Conservation (phyloP, 2,329 filamentous ascomycete species). For the Penicillium crustosum region DNA sequence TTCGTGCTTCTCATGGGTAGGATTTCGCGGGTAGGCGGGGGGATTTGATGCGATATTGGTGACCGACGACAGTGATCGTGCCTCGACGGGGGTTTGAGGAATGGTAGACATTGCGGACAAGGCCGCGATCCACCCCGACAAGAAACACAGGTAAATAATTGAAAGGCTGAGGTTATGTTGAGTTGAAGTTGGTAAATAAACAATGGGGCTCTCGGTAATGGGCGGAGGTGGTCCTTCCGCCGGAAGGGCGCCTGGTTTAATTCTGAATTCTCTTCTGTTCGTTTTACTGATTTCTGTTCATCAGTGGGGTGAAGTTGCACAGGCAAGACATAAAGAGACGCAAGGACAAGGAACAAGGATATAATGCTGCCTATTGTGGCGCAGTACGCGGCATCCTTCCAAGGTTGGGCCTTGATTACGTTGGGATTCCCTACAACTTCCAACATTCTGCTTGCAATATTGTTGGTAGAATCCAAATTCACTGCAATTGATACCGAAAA, state of each 20-base stretch:
- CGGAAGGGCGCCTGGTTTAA: neutral
- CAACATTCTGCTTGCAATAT: neutral
- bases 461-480: neutral
- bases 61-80: conserved; percentile 76
- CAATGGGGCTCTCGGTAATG: conserved; percentile 22
- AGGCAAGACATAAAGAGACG: conserved; percentile 7
- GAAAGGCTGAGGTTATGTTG: neutral
- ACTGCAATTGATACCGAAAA: neutral
- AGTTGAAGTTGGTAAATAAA: conserved; percentile 15
- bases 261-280: neutral
- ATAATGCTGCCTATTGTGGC: conserved; percentile 26
- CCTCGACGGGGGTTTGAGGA: conserved; percentile 60
- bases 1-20: conserved; percentile 65
- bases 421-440: conserved; percentile 11
- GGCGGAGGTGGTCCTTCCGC: conserved; percentile 12
- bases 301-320: neutral
- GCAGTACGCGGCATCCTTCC: conserved; percentile 13
- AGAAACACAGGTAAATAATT: neutral
- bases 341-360: conserved; percentile 15
- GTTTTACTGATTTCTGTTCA: neutral
- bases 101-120: conserved; percentile 27
- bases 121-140: conserved; percentile 28
- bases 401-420: conserved; percentile 6
- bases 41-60: conserved; percentile 82
- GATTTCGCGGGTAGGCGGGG: conserved; percentile 78